A percentile compares a stretch with the other conserved stretches of the same genome.
These are phyloP conservation scores for Tetradesmus obliquus DNA, from an alignment of 139 green algal species.

Conservation along the genomic window DNA sequence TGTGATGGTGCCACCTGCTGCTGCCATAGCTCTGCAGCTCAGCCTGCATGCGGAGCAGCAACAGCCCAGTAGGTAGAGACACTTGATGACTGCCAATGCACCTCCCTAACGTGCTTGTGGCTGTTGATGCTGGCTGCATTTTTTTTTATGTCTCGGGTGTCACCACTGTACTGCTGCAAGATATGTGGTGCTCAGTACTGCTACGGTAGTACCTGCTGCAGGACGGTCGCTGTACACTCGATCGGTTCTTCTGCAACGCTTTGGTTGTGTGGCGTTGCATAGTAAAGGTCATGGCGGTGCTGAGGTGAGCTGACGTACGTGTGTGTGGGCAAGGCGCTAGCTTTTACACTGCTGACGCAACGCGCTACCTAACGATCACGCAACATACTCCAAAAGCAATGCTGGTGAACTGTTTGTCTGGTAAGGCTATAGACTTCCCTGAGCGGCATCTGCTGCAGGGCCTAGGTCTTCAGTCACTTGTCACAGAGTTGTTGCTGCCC, in stretches of 20 bases:
- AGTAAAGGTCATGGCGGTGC: neutral
- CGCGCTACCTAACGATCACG: neutral
- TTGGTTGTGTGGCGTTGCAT: neutral
- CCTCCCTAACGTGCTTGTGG: neutral
- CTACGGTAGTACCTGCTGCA: neutral
- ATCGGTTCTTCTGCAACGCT: neutral
- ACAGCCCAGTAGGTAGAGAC: neutral
- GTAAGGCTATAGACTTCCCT: no score
- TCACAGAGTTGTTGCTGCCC: no score
- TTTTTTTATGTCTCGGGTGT: neutral
- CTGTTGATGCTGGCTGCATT: neutral
- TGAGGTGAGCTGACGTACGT: neutral
- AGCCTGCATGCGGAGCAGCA: neutral
- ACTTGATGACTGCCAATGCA: neutral
- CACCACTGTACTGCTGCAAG: constrained; percentile 1
- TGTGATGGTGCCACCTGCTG: constrained; percentile 45
- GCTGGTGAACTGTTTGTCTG: no score
- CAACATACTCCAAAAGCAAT: neutral
- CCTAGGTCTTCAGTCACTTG: no score
- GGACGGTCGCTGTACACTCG: neutral
- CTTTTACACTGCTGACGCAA: neutral
- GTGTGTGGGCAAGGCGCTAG: neutral
- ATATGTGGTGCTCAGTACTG: neutral
- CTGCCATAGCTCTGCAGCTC: neutral
- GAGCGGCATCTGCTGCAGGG: no score